Evolutionary conservation across 768 basidiomycete species (phyloP), one percentile per base, ranked within the genome.

Genomic region (Mycena haematopus): DNA sequence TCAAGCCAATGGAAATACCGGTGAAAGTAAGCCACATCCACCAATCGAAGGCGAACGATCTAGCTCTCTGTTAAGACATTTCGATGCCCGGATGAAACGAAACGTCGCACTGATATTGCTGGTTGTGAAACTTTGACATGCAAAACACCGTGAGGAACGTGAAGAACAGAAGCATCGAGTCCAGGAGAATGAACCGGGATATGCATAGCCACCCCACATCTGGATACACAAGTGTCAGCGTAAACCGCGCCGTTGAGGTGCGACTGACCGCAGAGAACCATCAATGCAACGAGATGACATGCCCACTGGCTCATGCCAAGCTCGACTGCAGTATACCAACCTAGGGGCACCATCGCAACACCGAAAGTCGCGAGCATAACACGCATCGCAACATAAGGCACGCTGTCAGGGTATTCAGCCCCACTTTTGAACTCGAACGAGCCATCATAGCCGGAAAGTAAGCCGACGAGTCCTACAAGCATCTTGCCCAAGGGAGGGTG

Each of bases 111-210:
- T 92, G 87, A 68, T 90, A 91, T 79, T 96, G 94, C 75, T 98
- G 93, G 73, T 97, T 97, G 73, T 99, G 95, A 78, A 99, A 99
- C 77, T 96, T 97, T 51, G 93, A 88, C 52, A 99, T 80, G 74
- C 91, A 93, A 77, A 96, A 96, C 68, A 96, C 92, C 45, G 96
- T 96, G 72, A 93, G 89, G 82, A 98, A 94, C 42, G 97, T 99
- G 81, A 99, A 99, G 84, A 96, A 97, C 35, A 99, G 80, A n/a
- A 99, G 80, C 94, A 99, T 97, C 22, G 97, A 95, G 74, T 99
- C 97, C 70, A 99, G 82, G 38, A 99, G 88, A 76, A 99, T 95
- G 75, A 99, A 99, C 25, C 96, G 88, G 29, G 95, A 96, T 73
- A 99, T 99, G 69, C 89, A 91, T 47, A 99, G 76, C 97, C 96